Evolutionary conservation across 306 rosid species (phyloP).

Genomic region (Ormosia semicastrata): DNA sequence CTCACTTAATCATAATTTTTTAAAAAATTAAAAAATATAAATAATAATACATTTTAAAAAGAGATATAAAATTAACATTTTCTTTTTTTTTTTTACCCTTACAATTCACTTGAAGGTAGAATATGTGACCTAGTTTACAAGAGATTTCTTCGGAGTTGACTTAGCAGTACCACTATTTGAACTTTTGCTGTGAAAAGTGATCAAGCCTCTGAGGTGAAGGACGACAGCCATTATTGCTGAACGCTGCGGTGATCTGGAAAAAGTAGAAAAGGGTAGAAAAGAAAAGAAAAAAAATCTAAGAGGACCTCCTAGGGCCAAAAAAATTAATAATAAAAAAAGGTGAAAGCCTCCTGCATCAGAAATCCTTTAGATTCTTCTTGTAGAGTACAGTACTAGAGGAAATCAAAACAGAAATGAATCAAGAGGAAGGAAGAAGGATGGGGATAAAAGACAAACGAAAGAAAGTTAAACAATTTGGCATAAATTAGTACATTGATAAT

Average conservation of each 20-base stretch:
- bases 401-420: conserved; percentile 1
- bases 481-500: not conserved
- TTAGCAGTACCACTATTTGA: not conserved
- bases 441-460: conserved; percentile 17
- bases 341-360: not conserved
- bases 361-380: conserved; percentile 29
- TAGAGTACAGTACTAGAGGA: not conserved
- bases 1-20: too few relatives aligned
- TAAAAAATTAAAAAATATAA: too few relatives aligned
- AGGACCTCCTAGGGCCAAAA: not conserved
- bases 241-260: not conserved
- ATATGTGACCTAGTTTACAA: not conserved
- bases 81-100: not conserved
- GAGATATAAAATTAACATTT: too few relatives aligned
- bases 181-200: conserved; percentile 4
- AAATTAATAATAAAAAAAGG: too few relatives aligned
- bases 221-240: conserved; percentile 4
- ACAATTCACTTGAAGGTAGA: not conserved
- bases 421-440: not conserved
- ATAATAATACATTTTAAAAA: too few relatives aligned
- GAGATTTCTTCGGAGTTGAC: conserved; percentile 26
- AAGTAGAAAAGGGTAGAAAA: not conserved
- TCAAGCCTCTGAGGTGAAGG: not conserved
- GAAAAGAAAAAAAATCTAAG: not conserved
- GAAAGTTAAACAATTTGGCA: not conserved